Percentiles rank a stretch among this genome's conserved stretches.
These are phyloP conservation scores for Syzygium syzygioides DNA, from an alignment of 441 rosid genomes.

Conservation along the genomic window DNA sequence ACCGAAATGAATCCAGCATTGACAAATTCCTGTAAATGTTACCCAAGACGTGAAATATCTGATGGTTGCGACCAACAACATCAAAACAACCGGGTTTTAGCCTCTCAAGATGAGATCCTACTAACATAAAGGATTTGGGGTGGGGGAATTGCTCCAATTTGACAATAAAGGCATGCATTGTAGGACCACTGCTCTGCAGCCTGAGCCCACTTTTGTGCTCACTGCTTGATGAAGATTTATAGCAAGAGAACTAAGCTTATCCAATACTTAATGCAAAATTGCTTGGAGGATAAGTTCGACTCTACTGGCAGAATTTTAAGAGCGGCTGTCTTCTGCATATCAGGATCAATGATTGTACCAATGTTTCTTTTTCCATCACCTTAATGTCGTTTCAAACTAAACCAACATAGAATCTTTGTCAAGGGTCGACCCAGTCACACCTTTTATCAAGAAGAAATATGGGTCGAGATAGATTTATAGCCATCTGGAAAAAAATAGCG, in stretches of 20 bases:
- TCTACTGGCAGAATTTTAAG: too few relatives aligned
- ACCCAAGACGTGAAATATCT: too few relatives aligned
- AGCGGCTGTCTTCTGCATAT: too few relatives aligned
- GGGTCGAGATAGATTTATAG: background rate
- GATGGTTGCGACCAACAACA: too few relatives aligned
- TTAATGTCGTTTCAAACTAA: background rate
- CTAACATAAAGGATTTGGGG: too few relatives aligned
- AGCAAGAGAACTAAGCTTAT: background rate
- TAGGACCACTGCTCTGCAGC: too few relatives aligned
- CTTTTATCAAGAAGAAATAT: background rate
- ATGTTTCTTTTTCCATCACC: background rate
- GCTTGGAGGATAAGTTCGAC: background rate
- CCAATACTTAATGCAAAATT: background rate
- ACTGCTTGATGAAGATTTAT: background rate
- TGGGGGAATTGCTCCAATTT: too few relatives aligned
- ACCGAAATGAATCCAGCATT: too few relatives aligned
- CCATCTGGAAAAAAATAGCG: background rate
- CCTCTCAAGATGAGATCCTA: too few relatives aligned
- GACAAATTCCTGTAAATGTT: too few relatives aligned
- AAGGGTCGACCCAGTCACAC: background rate
- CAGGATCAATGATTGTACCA: rapidly evolving
- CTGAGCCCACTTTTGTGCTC: background rate
- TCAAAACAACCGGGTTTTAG: too few relatives aligned
- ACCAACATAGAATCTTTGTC: background rate
- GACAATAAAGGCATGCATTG: too few relatives aligned